These are phyloP conservation scores for Pyrrhoderma lamaoense DNA, from an alignment of 1,284 basidiomycete species.

Conservation along the genomic window DNA sequence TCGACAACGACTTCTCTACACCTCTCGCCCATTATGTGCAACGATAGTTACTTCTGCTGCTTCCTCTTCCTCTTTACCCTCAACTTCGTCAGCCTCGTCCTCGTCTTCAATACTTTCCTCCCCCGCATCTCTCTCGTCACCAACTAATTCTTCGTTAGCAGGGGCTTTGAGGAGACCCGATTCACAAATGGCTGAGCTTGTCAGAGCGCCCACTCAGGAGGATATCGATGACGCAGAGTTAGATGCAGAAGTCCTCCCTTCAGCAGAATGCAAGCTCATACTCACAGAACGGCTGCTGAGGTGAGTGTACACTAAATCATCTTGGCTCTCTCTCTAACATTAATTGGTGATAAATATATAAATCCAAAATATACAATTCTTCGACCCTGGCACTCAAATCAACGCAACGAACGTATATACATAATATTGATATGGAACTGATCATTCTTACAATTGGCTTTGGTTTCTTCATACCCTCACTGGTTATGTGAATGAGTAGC, in stretches of 20 bases:
- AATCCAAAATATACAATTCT: no score
- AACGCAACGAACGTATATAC: no score
- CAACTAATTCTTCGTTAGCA: background rate
- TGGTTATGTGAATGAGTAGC: slow-evolving; percentile 34
- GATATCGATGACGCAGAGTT: slow-evolving; percentile 49
- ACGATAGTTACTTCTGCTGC: slow-evolving; percentile 12
- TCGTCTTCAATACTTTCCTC: background rate
- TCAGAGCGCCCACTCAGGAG: slow-evolving; percentile 35
- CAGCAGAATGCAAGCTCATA: slow-evolving; percentile 39
- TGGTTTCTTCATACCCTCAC: no score
- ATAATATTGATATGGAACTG: no score
- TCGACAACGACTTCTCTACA: slow-evolving; percentile 7
- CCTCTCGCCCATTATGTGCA: slow-evolving; percentile 10
- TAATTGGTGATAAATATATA: no score
- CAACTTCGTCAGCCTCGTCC: background rate
- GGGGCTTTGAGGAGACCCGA: background rate
- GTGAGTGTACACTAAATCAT: slow-evolving; percentile 34
- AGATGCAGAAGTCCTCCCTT: slow-evolving; percentile 43
- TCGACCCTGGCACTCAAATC: no score
- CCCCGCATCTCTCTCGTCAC: background rate
- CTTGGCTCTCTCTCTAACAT: no score
- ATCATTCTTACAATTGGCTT: no score
- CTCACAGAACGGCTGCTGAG: slow-evolving; percentile 70
- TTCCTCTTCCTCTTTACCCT: background rate
- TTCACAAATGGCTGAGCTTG: background rate